These are phyloP conservation scores for Anthoceros angustus DNA, from an alignment of 225 moss, liverwort and hornwort genomes.

Conservation along the genomic window DNA sequence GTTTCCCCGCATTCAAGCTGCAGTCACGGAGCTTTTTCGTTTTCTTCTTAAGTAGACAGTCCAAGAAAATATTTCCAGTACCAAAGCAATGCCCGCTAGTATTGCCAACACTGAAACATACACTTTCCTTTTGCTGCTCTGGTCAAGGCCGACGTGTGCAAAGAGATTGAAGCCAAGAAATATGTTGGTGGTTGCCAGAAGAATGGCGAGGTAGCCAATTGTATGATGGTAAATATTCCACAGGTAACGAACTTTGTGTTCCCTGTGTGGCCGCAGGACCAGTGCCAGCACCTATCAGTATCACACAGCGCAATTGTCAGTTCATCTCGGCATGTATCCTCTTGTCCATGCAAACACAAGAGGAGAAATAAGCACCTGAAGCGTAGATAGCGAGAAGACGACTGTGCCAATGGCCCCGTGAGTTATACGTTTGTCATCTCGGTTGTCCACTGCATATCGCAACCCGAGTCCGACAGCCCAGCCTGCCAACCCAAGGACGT, in stretches of 20 bases:
- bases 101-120: constrained; percentile 37
- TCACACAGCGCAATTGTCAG: neutral
- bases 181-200: constrained; percentile 53
- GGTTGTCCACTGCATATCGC: constrained; percentile 14
- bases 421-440: constrained; percentile 9
- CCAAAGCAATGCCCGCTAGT: constrained; percentile 32
- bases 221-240: constrained; percentile 70
- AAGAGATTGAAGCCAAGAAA: constrained; percentile 42
- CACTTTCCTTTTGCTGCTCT: constrained; percentile 33
- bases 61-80: constrained; percentile 60
- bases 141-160: constrained; percentile 23
- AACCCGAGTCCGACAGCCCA: constrained; percentile 47
- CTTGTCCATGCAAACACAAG: neutral
- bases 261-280: constrained; percentile 39
- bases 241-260: constrained; percentile 30
- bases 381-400: constrained; percentile 47
- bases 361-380: constrained; percentile 26
- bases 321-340: neutral
- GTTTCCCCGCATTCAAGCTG: too few relatives aligned
- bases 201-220: constrained; percentile 41
- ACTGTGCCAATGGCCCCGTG: constrained; percentile 54
- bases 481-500: constrained; percentile 48
- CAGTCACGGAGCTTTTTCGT: neutral
- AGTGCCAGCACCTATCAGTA: constrained; percentile 39
- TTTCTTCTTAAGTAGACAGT: constrained; percentile 11